A percentile compares a stretch with the other conserved stretches of the same genome.
Evolutionary conservation across 1,284 basidiomycete species (phyloP).

Genomic region (Papiliotrema laurentii): DNA sequence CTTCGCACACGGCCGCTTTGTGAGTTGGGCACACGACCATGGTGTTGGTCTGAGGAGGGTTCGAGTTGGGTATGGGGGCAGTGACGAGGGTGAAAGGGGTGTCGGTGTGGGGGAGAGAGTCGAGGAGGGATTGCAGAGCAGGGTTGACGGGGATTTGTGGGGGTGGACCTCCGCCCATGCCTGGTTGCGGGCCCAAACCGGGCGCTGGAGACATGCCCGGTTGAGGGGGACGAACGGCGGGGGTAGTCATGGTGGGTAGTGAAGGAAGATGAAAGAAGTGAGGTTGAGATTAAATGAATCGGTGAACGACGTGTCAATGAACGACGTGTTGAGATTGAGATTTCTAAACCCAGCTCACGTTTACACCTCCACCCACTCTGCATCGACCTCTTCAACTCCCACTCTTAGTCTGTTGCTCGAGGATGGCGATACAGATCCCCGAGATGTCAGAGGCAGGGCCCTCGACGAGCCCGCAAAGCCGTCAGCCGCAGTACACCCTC

Average conservation of each 20-base stretch:
- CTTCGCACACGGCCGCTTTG: slow-evolving; percentile 63
- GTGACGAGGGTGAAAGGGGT: slow-evolving; percentile 30
- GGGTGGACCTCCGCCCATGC: slow-evolving; percentile 5
- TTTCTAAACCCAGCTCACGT: no score
- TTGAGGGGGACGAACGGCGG: neutral
- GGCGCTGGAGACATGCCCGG: neutral
- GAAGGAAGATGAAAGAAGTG: neutral
- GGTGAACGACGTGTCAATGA: no score
- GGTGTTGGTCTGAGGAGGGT: slow-evolving; percentile 26
- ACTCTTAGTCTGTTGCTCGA: no score
- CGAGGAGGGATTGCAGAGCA: slow-evolving; percentile 36
- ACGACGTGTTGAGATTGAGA: no score
- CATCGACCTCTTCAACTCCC: no score
- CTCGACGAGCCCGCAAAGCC: slow-evolving; percentile 8
- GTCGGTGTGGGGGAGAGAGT: slow-evolving; percentile 33
- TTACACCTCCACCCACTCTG: no score
- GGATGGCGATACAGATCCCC: no score
- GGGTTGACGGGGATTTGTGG: slow-evolving; percentile 32
- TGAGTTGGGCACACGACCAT: slow-evolving; percentile 58
- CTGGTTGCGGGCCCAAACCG: neutral
- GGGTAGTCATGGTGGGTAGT: slow-evolving; percentile 1
- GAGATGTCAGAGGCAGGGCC: slow-evolving; percentile 23
- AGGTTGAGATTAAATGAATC: neutral
- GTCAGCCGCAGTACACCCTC: slow-evolving; percentile 23
- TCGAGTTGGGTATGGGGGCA: slow-evolving; percentile 23